Evolutionary conservation across 192 early-diverging fungal species (phyloP).

Genomic region (Paraglomus brasilianum): DNA sequence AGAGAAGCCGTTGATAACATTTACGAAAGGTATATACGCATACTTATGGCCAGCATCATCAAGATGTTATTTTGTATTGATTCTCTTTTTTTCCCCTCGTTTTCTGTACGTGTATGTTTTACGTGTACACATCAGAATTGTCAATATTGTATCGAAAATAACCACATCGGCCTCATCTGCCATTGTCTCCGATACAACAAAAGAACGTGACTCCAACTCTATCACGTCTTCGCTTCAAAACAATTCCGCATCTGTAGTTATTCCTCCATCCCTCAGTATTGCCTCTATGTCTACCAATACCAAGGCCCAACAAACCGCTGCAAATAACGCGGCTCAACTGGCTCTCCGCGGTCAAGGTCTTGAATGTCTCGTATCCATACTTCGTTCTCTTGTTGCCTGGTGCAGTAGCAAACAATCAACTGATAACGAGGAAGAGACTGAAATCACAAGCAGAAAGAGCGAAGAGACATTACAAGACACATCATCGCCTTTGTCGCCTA

Average conservation of each 20-base stretch:
- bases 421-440: conserved; percentile 17
- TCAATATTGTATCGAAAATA: conserved; percentile 65
- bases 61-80: too few relatives aligned
- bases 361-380: conserved; percentile 58
- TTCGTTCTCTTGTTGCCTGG: conserved; percentile 70
- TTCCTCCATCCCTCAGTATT: conserved; percentile 47
- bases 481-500: conserved; percentile 4
- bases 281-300: conserved; percentile 41
- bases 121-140: conserved; percentile 40
- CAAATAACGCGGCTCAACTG: conserved; percentile 35
- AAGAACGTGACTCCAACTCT: conserved; percentile 21
- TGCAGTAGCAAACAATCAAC: conserved; percentile 45
- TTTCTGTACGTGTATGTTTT: conserved; percentile 10
- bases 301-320: conserved; percentile 28
- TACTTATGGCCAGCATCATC: background rate
- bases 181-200: conserved; percentile 26
- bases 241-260: conserved; percentile 29
- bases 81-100: too few relatives aligned
- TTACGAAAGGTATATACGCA: conserved; percentile 81
- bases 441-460: conserved; percentile 27
- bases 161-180: conserved; percentile 45
- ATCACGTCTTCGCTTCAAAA: background rate
- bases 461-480: conserved; percentile 29
- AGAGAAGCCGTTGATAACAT: conserved; percentile 80
- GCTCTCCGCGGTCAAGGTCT: conserved; percentile 58